Base-by-base conservation (phyloP, 805 yeast genomes). In the Cyberlindnera amylophila region DNA sequence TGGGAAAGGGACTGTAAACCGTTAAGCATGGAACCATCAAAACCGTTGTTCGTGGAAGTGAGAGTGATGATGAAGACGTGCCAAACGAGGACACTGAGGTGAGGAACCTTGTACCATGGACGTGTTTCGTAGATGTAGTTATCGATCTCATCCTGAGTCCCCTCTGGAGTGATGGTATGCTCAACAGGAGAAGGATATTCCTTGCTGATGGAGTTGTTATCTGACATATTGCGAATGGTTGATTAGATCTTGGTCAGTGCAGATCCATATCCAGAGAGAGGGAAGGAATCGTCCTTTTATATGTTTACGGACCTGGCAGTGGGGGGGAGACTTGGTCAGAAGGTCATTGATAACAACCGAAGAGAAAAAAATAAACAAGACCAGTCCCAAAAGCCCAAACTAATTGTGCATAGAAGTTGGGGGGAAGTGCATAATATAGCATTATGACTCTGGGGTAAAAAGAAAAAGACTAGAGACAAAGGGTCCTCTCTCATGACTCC, bases 11-110 rank as follows among this genome's bases (percentile, higher is more conserved):
- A 58, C 47, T 75, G 79, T 40, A 74, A 60, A 16, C 74, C 75
- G 49, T 74, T 74, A 53, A 74, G 57, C 68, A 75, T 62, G n/a
- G 71, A 66, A 40, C 71, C 72, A 58, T 71, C 75, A 45, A 61
- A 71, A 39, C 76, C 75, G 40, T 57, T 66, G 50, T 69, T 71
- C 33, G 75, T 67, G 4, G 78, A 66, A 23, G 73, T 62, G 32
- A 74, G 54, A 17, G 77, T 66, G 43, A 68, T 62, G 17, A 70
- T 51, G 28, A 71, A 58, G 32, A 74, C 53, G 6, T 63, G 54
- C 34, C 60, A 50, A 39, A 66, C 62, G 43, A 76, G 61, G 28
- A 41, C 42, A 5, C 61, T 34, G 34, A 76, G 55, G 49, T 72
- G 70, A 6, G 61, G 58, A 15, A 66, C 67, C 14, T 46, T 49